These are phyloP conservation scores for Penicillium canariense DNA, from an alignment of 495 filamentous ascomycete species.

Conservation along the genomic window DNA sequence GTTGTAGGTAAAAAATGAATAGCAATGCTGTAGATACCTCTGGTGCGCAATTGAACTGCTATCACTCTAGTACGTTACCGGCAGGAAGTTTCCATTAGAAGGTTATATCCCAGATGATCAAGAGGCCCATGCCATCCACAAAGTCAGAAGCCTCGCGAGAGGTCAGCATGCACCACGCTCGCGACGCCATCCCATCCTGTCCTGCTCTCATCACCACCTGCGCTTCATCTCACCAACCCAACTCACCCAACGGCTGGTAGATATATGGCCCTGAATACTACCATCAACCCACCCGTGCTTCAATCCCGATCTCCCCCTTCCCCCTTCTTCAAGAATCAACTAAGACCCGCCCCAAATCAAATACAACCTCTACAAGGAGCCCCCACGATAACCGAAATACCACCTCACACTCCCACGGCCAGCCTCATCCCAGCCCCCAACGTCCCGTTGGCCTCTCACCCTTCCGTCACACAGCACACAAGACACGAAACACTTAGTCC, in stretches of 20 bases:
- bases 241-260: neutral
- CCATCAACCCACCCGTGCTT: neutral
- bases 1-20: neutral
- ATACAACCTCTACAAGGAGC: neutral
- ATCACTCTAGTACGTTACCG: too few relatives aligned
- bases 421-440: neutral
- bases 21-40: neutral
- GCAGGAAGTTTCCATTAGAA: too few relatives aligned
- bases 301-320: too few relatives aligned
- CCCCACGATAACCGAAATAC: neutral
- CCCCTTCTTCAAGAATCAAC: neutral
- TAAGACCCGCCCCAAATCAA: neutral
- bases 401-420: neutral
- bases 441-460: neutral
- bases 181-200: neutral
- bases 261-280: neutral
- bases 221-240: neutral
- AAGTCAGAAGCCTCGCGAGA: neutral
- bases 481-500: neutral
- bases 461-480: neutral
- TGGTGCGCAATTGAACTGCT: too few relatives aligned
- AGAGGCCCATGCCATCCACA: neutral
- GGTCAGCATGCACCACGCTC: neutral
- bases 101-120: neutral
- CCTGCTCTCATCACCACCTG: neutral